Conservation (phyloP, 306 rosid genomes). For the Ormosia semicastrata region DNA sequence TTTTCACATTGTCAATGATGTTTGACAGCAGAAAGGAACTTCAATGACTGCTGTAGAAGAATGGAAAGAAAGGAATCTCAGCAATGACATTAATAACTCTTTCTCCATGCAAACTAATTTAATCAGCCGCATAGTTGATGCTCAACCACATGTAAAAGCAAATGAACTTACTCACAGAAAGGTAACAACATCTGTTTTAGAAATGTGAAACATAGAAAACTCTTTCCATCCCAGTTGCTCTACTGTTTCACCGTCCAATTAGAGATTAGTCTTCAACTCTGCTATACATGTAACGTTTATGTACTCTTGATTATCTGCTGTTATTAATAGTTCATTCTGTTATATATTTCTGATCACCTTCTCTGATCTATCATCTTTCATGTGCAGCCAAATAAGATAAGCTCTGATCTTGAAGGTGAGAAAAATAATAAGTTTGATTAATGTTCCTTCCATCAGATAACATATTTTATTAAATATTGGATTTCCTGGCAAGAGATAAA, state of each 20-base stretch:
- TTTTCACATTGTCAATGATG: background rate
- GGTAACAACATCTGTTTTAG: constrained; percentile 31
- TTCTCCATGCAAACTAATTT: constrained; percentile 21
- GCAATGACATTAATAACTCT: constrained; percentile 26
- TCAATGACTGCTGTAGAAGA: constrained; percentile 27
- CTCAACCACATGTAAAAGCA: constrained; percentile 28
- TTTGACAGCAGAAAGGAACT: constrained; percentile 41
- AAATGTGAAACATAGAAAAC: constrained; percentile 9
- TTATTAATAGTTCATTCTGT: background rate
- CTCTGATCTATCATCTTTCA: constrained; percentile 8
- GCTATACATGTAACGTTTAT: constrained; percentile 26
- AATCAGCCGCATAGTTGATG: constrained; percentile 18
- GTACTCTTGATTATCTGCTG: background rate
- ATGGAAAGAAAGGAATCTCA: constrained; percentile 41
- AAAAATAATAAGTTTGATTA: background rate
- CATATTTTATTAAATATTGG: constrained; percentile 12
- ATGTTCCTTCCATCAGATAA: constrained; percentile 4
- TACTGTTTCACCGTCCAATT: constrained; percentile 21
- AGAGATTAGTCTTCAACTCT: constrained; percentile 27
- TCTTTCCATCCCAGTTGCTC: constrained; percentile 14
- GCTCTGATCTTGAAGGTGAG: constrained; percentile 57
- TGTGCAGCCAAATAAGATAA: constrained; percentile 53
- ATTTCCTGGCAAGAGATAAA: constrained; percentile 31
- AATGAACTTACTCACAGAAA: constrained; percentile 32
- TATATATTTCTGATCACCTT: constrained; percentile 16